Evolutionary conservation across 495 filamentous ascomycete species (phyloP), one percentile per base, ranked within the genome.

Genomic region (Aspergillus mulundensis): DNA sequence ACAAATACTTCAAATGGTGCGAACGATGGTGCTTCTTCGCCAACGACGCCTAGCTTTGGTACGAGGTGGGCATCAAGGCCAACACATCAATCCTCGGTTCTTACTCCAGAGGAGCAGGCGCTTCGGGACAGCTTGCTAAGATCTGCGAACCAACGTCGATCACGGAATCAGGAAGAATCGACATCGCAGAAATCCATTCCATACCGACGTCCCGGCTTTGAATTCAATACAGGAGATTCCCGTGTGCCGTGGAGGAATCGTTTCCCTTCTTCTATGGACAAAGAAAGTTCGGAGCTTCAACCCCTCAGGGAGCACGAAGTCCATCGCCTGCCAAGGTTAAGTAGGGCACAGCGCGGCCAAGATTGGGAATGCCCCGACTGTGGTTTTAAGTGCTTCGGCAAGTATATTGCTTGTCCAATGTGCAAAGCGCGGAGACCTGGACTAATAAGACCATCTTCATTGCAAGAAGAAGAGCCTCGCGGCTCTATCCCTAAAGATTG

Each of bases 301-400:
- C 56, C 61, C 14, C 52, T 47, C 30, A 59, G 30, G 12, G 49
- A 32, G 11, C 40, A 60, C 12, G 52, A 58, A 39, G 32, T 57
- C 2, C 56, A 56, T 44, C 42, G 12, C 25, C 25, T 14, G 8
- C 3, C 14, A 15, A 32, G 1, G 12, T 0, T 47, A 3, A 1
- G 15, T 24, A 18, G 14, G 25, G 7, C 25, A 11, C 15, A 63
- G 23, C 59, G 60, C 21, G n/a, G 23, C 14, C 41, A 16, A 8
- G 64, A 72, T 55, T 76, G 73, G 73, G 61, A 14, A 3, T 76
- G 73, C 49, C 69, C 67, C 14, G 36, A 58, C n/a, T 76, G 73
- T 43, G 43, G 50, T 25, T 53, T 48, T 11, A 2, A 7, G 21
- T 68, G 68, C 21, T 70, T 61, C 38, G 64, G 65, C 1, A 64